A percentile compares a stretch with the other conserved stretches of the same genome.
These are phyloP conservation scores for Diaporthe aspalathi DNA, from an alignment of 2,329 filamentous ascomycete genomes.

Conservation along the genomic window DNA sequence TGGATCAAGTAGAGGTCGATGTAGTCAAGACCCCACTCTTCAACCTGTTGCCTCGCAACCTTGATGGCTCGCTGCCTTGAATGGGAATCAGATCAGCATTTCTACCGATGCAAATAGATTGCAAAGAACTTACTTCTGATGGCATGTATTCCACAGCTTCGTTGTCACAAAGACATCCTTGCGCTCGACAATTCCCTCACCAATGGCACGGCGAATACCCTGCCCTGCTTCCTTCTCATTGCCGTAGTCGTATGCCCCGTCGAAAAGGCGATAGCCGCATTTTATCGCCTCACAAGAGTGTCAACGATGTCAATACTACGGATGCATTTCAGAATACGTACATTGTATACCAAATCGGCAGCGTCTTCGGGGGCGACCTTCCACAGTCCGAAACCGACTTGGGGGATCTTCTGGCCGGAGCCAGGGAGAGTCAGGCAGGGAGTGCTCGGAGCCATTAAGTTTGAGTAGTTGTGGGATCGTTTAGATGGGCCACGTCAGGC, in stretches of 20 bases:
- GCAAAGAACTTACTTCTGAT: not conserved
- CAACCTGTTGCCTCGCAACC: not conserved
- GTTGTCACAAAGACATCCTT: not conserved
- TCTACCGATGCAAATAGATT: not conserved
- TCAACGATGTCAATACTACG: not conserved
- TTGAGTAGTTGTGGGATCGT: too few relatives aligned
- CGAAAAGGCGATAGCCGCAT: not conserved
- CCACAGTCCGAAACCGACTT: not conserved
- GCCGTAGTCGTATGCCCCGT: not conserved
- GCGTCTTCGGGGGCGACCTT: not conserved
- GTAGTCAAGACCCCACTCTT: not conserved
- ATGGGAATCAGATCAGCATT: not conserved
- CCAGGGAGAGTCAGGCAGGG: not conserved
- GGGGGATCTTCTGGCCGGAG: not conserved
- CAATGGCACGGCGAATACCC: not conserved
- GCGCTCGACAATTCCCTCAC: not conserved
- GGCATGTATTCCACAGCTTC: not conserved
- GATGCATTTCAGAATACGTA: not conserved
- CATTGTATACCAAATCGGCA: not conserved
- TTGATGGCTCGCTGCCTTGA: not conserved
- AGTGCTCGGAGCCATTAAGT: not conserved
- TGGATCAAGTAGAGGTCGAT: not conserved
- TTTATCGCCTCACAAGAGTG: not conserved
- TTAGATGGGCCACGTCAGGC: too few relatives aligned
- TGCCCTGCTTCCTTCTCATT: not conserved